These are phyloP conservation scores for Penicillium psychrosexuale DNA, from an alignment of 2,329 filamentous ascomycete species.

Conservation along the genomic window DNA sequence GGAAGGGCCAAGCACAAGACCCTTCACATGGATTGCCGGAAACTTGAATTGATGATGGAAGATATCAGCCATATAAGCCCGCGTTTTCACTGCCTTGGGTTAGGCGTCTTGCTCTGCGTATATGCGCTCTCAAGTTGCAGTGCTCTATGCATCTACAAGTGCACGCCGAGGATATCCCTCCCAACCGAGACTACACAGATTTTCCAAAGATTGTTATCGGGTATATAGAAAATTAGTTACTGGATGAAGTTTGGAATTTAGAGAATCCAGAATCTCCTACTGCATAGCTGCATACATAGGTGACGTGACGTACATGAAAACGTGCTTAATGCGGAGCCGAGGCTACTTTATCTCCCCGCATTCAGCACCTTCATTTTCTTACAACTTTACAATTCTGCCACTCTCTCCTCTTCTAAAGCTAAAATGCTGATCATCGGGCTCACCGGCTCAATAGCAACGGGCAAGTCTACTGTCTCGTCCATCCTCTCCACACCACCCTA, in stretches of 20 bases:
- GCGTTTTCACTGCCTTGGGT: background rate
- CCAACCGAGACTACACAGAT: background rate
- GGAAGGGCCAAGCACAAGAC: conserved; percentile 43
- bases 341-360: conserved; percentile 26
- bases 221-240: background rate
- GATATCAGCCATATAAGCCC: background rate
- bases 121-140: background rate
- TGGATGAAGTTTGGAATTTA: background rate
- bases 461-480: conserved; percentile 91
- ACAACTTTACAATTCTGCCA: background rate
- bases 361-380: background rate
- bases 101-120: background rate
- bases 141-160: background rate
- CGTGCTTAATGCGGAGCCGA: conserved; percentile 19
- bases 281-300: background rate
- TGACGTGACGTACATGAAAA: background rate
- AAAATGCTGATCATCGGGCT: conserved; percentile 90
- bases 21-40: conserved; percentile 33
- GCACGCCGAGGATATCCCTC: background rate
- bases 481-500: conserved; percentile 78
- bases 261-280: background rate
- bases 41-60: conserved; percentile 12
- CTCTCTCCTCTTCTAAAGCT: background rate
- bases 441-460: conserved; percentile 95
- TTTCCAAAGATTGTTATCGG: background rate